phyloP scores from a whole-genome alignment of 345 rosid genomes.

The Rhodomyrtus tomentosa region DNA sequence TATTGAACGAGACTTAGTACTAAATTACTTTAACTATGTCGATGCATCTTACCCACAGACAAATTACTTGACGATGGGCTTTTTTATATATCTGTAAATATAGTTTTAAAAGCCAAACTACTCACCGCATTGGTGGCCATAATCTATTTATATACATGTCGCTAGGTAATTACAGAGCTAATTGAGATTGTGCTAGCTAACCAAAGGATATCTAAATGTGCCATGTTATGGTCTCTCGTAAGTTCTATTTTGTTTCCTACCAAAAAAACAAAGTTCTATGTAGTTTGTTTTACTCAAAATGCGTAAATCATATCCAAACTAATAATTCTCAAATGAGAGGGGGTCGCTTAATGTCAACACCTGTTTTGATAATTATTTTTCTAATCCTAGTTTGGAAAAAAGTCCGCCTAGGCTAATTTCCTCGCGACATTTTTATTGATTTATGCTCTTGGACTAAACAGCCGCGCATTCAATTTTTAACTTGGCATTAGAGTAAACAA shows the following conservation, averaged over 20 bases:
- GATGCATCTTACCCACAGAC: background rate
- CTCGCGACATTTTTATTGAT: too few relatives aligned
- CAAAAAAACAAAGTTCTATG: too few relatives aligned
- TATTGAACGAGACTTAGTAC: background rate
- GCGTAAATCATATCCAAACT: too few relatives aligned
- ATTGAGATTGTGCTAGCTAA: background rate
- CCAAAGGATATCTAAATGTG: background rate
- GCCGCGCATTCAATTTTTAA: too few relatives aligned
- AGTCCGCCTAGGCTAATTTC: too few relatives aligned
- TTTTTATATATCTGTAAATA: background rate
- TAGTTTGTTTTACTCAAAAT: too few relatives aligned
- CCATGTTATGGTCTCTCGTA: background rate
- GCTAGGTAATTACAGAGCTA: background rate
- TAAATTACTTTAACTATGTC: background rate
- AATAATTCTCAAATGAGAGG: too few relatives aligned
- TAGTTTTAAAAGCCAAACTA: background rate
- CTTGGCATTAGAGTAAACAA: too few relatives aligned
- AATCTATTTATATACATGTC: background rate
- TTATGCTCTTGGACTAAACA: background rate
- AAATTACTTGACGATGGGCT: background rate
- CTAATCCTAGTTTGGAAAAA: too few relatives aligned
- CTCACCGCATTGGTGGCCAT: background rate
- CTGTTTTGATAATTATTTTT: too few relatives aligned
- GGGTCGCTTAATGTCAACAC: too few relatives aligned
- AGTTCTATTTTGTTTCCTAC: background rate